Evolutionary conservation across 208 protist species (phyloP), one percentile per base, ranked within the genome.

Genomic region (Crithidia bombi): DNA sequence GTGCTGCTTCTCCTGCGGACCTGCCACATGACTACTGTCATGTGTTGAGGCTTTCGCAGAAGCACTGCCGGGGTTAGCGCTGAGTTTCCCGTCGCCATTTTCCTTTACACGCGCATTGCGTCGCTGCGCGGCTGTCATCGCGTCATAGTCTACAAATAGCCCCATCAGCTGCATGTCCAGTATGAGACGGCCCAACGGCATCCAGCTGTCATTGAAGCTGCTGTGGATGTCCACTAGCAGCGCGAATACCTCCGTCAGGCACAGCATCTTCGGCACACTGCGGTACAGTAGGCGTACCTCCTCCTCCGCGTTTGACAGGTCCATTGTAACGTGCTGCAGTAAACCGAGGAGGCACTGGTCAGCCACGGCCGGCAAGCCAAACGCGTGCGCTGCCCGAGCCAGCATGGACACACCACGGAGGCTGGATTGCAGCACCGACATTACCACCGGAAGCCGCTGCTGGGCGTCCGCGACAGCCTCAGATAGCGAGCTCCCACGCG

Each of bases 141-240:
- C 23, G 25, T 43, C 46, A 11, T 47, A 21, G 26, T 52, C 21
- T 7, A 51, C 67, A 44, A 90, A 76, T 6, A 84, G 55, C 33
- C 85, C 85, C 47, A 85, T 65, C 17, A 79, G 57, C 30, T 83
- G 73, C 58, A 90, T 66, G 32, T 83, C 62, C 30, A 86, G 26
- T 3, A 90, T 41, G 35, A 83, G 35, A 15, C 46, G 38, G 4
- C 77, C 70, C 19, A 91, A 7, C 5, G 62, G 51, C 28, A 52
- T 15, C 83, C 86, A 91, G 32, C 73, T 74, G 36, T 82, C 76
- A 9, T 32, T 56, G 19, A 88, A 59, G 35, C 68, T 58, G 39
- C 57, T 33, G 56, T 78, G 47, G n/a, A 73, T 58, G n/a, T 67
- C 56, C n/a, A 54, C 63, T 1, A 91, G 38, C n/a, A 89, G 69